phyloP scores from a whole-genome alignment of 208 protist species.

The Novymonas esmeraldas region DNA sequence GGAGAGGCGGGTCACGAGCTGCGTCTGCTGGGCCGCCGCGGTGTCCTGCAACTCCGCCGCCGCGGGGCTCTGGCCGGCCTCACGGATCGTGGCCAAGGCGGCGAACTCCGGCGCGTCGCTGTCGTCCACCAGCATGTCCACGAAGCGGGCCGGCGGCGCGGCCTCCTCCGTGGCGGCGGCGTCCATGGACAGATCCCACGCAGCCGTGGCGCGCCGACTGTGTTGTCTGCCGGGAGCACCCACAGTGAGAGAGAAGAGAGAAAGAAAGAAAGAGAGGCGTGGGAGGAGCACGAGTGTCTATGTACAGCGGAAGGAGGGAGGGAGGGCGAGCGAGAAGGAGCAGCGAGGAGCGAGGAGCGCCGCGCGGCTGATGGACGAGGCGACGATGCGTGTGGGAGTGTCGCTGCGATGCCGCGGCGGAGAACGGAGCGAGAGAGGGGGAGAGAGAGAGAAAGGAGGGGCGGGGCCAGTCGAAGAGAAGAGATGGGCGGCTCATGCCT shows the following conservation, averaged over 20 bases:
- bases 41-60: neutral
- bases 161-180: conserved; percentile 2
- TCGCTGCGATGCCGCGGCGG: no score
- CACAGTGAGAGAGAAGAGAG: neutral
- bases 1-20: conserved; percentile 24
- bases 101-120: conserved; percentile 7
- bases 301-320: neutral
- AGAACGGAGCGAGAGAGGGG: no score
- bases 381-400: no score
- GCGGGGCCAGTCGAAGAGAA: neutral
- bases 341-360: neutral
- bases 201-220: no score
- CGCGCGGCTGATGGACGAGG: no score
- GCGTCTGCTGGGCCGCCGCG: neutral
- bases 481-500: neutral
- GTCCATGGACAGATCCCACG: no score
- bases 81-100: conserved; percentile 30
- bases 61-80: conserved; percentile 8
- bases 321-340: neutral
- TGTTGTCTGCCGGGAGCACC: no score
- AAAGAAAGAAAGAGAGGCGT: neutral
- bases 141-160: conserved; percentile 7
- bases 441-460: neutral
- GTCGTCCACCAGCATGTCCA: conserved; percentile 29
- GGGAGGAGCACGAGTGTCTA: neutral